A percentile compares a stretch with the other conserved stretches of the same genome.
phyloP scores from a whole-genome alignment of 371 early-diverging fungal species.

The Mortierella sp. region DNA sequence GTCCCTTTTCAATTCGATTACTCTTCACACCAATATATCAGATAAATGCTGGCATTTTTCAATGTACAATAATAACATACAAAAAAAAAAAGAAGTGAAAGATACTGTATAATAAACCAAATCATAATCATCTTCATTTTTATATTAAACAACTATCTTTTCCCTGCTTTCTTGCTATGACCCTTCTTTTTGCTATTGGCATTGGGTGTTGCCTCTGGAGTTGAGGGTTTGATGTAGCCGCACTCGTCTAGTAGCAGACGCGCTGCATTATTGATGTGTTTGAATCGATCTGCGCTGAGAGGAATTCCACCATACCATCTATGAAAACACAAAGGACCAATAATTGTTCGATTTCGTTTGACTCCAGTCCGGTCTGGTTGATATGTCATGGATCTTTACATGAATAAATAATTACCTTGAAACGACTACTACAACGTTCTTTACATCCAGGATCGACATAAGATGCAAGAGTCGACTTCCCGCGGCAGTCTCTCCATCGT shows the following conservation, averaged over 20 bases:
- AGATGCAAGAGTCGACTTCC: conserved; percentile 84
- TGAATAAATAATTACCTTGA: conserved; percentile 61
- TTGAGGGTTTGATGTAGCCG: conserved; percentile 65
- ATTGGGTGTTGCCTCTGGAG: conserved; percentile 4
- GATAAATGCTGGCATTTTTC: conserved; percentile 3
- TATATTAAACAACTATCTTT: too few relatives aligned
- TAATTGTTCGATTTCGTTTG: background rate
- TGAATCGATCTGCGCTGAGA: conserved; percentile 90
- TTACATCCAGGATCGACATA: conserved; percentile 79
- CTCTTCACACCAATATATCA: conserved; percentile 8
- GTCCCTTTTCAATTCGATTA: conserved; percentile 9
- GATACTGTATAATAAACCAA: background rate
- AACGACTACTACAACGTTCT: conserved; percentile 87
- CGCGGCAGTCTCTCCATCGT: conserved; percentile 88
- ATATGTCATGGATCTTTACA: too few relatives aligned
- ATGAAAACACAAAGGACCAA: background rate
- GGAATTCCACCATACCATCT: conserved; percentile 92
- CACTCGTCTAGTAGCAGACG: conserved; percentile 74
- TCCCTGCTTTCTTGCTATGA: background rate
- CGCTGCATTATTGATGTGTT: conserved; percentile 91
- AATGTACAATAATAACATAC: background rate
- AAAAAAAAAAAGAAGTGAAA: background rate
- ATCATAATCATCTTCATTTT: background rate
- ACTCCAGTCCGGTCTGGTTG: too few relatives aligned
- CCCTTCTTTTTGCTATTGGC: conserved; percentile 12